Evolutionary conservation across 1,139 yeast species (phyloP).

Genomic region (Williopsis jadinii): DNA sequence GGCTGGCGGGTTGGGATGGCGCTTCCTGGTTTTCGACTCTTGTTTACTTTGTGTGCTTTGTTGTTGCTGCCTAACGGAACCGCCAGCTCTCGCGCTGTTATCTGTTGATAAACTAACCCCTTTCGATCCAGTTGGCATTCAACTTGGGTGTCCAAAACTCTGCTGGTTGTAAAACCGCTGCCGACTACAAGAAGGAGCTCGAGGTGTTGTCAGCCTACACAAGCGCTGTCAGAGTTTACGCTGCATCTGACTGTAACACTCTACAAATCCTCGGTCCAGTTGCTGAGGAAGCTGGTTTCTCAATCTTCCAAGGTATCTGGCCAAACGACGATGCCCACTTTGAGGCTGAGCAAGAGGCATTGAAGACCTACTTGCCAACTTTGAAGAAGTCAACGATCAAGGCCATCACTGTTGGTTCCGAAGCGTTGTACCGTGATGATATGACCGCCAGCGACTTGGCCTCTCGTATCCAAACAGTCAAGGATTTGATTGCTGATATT

Average conservation of each 20-base stretch:
- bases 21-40: too few relatives aligned
- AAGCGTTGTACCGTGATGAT: constrained; percentile 84
- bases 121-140: constrained; percentile 43
- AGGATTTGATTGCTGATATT: constrained; percentile 47
- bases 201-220: constrained; percentile 48
- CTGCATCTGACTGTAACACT: constrained; percentile 85
- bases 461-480: constrained; percentile 50
- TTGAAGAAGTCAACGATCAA: constrained; percentile 62
- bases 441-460: constrained; percentile 66
- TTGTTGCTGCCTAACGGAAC: background rate
- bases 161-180: constrained; percentile 66
- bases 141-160: constrained; percentile 73
- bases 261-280: constrained; percentile 81
- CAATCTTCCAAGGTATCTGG: constrained; percentile 78
- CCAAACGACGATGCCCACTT: constrained; percentile 78
- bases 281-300: constrained; percentile 66
- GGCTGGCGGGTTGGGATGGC: too few relatives aligned
- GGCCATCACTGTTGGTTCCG: constrained; percentile 83
- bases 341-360: constrained; percentile 61
- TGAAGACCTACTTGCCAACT: constrained; percentile 59
- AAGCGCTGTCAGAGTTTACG: constrained; percentile 67
- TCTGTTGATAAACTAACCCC: constrained; percentile 21
- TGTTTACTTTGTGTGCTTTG: background rate
- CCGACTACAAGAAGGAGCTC: constrained; percentile 63
- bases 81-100: background rate